Evolutionary conservation across 1,284 basidiomycete species (phyloP).

Genomic region (Anthracocystis panici-leucophaei): DNA sequence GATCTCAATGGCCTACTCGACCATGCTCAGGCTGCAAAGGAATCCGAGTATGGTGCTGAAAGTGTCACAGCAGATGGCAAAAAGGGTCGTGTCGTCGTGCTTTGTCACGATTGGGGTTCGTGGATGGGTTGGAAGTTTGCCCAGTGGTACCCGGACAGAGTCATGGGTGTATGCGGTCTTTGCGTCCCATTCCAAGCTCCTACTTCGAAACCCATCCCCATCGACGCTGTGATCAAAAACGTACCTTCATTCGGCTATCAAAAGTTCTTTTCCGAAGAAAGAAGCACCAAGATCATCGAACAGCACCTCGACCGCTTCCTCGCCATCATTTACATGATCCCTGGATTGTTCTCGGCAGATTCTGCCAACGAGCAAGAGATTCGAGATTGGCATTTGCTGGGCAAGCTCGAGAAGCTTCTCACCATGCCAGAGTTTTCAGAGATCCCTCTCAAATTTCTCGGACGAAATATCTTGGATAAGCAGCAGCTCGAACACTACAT

Average conservation of each 20-base stretch:
- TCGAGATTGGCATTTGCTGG: conserved; percentile 46
- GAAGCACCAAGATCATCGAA: conserved; percentile 57
- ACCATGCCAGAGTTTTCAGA: conserved; percentile 47
- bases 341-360: conserved; percentile 47
- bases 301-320: conserved; percentile 55
- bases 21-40: conserved; percentile 43
- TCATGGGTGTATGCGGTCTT: conserved; percentile 57
- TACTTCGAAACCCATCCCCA: conserved; percentile 38
- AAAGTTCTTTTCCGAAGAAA: conserved; percentile 54
- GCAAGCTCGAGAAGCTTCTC: conserved; percentile 54
- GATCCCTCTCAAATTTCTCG: conserved; percentile 38
- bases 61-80: conserved; percentile 35
- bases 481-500: conserved; percentile 42
- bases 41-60: conserved; percentile 43
- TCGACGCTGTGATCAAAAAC: conserved; percentile 39
- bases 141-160: conserved; percentile 47
- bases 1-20: conserved; percentile 59
- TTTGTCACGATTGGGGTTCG: conserved; percentile 62
- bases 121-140: conserved; percentile 59
- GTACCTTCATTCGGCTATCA: conserved; percentile 61
- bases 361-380: conserved; percentile 42
- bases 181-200: conserved; percentile 54
- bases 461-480: conserved; percentile 34
- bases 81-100: conserved; percentile 52
- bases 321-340: conserved; percentile 52